A percentile compares a stretch with the other conserved stretches of the same genome.
Conservation (phyloP, 495 filamentous ascomycete species). For the Pyrenopolyporus hunteri region DNA sequence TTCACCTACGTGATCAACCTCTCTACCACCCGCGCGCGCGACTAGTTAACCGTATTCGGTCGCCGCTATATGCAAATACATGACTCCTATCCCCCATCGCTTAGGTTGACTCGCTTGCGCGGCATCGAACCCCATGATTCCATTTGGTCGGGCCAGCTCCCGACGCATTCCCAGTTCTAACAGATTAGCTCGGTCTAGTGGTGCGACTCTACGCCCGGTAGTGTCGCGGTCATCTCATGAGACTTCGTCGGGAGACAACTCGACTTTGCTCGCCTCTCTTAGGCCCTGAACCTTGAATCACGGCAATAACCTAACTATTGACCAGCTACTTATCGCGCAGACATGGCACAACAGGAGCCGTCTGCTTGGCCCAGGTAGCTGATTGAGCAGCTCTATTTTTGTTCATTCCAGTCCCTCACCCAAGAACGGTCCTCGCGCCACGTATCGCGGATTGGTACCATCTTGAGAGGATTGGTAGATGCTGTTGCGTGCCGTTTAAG, state of each 20-base stretch:
- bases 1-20: not conserved
- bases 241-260: conserved; percentile 27
- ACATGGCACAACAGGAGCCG: conserved; percentile 21
- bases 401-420: conserved; percentile 9
- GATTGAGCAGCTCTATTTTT: conserved; percentile 26
- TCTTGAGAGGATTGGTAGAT: conserved; percentile 31
- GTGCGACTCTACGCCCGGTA: conserved; percentile 21
- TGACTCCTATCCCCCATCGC: not conserved
- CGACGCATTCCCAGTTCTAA: conserved; percentile 1
- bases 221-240: conserved; percentile 30
- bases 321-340: not conserved
- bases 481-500: conserved; percentile 30
- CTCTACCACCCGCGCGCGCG: not conserved
- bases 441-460: conserved; percentile 33
- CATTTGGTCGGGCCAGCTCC: conserved; percentile 18
- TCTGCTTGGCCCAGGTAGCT: conserved; percentile 8
- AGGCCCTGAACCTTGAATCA: not conserved
- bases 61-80: conserved; percentile 5
- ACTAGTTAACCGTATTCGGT: conserved; percentile 13
- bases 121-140: conserved; percentile 16
- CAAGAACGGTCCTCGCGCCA: conserved; percentile 26
- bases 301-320: conserved; percentile 2
- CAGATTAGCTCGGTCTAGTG: conserved; percentile 1
- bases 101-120: conserved; percentile 3
- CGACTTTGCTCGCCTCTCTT: conserved; percentile 8